A percentile compares a stretch with the other conserved stretches of the same genome.
These are phyloP conservation scores for Fusarium hainanense DNA, from an alignment of 2,329 filamentous ascomycete genomes.

Conservation along the genomic window DNA sequence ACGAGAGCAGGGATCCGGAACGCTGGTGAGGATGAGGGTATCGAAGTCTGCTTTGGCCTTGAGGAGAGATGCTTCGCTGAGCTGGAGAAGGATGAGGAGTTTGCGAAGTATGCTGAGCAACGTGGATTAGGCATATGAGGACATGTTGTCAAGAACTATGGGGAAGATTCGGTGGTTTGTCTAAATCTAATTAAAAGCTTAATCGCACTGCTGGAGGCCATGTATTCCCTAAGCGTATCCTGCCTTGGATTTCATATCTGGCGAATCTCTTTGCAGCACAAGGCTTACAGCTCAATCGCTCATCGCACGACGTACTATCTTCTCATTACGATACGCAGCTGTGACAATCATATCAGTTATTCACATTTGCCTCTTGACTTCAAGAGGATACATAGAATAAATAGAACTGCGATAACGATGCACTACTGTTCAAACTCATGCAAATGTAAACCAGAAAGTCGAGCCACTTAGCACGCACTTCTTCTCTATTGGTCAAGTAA, in stretches of 20 bases:
- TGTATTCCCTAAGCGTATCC: too few species aligned
- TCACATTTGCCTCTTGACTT: too few species aligned
- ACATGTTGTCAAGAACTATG: too few species aligned
- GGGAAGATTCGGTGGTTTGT: too few species aligned
- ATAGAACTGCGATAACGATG: neutral
- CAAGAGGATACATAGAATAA: neutral
- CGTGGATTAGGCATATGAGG: neutral
- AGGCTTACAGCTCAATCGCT: neutral
- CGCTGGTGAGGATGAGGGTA: neutral
- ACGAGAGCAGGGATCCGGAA: neutral
- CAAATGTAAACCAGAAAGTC: neutral
- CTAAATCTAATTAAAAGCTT: too few species aligned
- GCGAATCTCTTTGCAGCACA: neutral
- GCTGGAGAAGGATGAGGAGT: conserved; percentile 9
- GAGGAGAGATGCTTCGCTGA: conserved; percentile 10
- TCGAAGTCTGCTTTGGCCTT: conserved; percentile 18
- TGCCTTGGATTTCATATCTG: too few species aligned
- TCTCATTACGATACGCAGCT: too few species aligned
- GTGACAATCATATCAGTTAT: too few species aligned
- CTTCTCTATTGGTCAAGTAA: neutral
- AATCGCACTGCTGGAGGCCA: too few species aligned
- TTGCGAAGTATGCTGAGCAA: conserved; percentile 1
- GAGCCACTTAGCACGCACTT: neutral
- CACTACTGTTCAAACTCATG: neutral
- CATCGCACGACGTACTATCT: neutral